Conservation (phyloP, 371 early-diverging fungal genomes). For the Mycotypha africana region DNA sequence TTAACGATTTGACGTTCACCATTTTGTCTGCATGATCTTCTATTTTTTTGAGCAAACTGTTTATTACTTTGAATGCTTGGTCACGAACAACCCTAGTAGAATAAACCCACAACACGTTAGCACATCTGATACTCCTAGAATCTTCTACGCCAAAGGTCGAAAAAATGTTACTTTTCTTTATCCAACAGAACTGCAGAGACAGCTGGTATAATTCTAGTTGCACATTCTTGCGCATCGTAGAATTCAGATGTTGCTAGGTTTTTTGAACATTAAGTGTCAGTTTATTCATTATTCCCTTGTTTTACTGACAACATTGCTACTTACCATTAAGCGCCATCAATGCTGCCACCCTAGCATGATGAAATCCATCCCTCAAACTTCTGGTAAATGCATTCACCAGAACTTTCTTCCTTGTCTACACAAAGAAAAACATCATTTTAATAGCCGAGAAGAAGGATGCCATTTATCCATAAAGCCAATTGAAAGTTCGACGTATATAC, state of each 20-base stretch:
- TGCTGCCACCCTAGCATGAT: conserved; percentile 86
- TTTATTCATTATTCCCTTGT: background rate
- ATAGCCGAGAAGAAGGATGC: background rate
- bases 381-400: conserved; percentile 80
- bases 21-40: conserved; percentile 68
- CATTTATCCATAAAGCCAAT: too few species aligned
- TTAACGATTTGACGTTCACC: conserved; percentile 30
- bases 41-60: conserved; percentile 56
- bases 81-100: conserved; percentile 75
- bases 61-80: conserved; percentile 74
- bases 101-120: too few species aligned
- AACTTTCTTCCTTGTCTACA: conserved; percentile 65
- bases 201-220: conserved; percentile 70
- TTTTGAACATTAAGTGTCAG: background rate
- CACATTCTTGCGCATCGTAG: conserved; percentile 71
- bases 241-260: conserved; percentile 61
- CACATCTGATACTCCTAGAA: too few species aligned
- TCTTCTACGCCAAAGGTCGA: background rate
- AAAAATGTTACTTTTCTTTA: conserved; percentile 65
- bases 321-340: conserved; percentile 77
- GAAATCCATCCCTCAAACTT: conserved; percentile 86
- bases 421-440: background rate
- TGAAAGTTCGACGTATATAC: too few species aligned
- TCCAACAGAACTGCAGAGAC: conserved; percentile 76
- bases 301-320: background rate